Evolutionary conservation across 202 grass and related monocot genomes (phyloP).

Genomic region (Zizania palustris): DNA sequence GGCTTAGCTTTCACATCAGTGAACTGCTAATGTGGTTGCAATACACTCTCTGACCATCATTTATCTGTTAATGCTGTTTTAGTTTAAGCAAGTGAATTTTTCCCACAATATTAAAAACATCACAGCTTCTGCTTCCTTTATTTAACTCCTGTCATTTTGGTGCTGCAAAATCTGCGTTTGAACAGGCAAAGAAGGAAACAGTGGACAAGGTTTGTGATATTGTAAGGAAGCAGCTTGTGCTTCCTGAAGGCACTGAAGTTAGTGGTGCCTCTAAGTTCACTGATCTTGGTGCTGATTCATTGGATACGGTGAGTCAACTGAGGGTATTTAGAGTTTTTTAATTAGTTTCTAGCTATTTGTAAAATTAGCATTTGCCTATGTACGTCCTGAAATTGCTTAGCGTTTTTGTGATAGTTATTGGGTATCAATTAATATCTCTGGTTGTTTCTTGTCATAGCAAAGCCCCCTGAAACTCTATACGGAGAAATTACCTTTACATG

Average conservation of each 20-base stretch:
- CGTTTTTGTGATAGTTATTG: not conserved
- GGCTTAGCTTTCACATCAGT: not conserved
- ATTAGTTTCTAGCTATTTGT: constrained; percentile 2
- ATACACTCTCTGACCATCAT: not conserved
- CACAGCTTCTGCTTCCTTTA: not conserved
- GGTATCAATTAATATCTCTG: not conserved
- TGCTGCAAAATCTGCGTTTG: constrained; percentile 9
- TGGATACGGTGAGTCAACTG: constrained; percentile 45
- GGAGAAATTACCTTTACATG: too few relatives aligned
- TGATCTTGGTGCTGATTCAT: constrained; percentile 49
- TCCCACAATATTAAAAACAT: not conserved
- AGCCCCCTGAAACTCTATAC: too few relatives aligned
- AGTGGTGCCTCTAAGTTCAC: constrained; percentile 44
- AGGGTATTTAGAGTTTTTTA: too few relatives aligned
- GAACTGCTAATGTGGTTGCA: not conserved
- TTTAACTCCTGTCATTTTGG: not conserved
- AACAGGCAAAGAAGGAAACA: constrained; percentile 44
- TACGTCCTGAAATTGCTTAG: not conserved
- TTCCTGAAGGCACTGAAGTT: constrained; percentile 32
- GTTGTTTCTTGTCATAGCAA: too few relatives aligned
- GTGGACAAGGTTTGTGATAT: constrained; percentile 43
- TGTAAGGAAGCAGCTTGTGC: constrained; percentile 47
- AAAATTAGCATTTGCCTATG: not conserved
- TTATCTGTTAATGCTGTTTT: not conserved
- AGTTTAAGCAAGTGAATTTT: not conserved